phyloP scores from a whole-genome alignment of 805 yeast genomes.

The Metschnikowia rubicola region DNA sequence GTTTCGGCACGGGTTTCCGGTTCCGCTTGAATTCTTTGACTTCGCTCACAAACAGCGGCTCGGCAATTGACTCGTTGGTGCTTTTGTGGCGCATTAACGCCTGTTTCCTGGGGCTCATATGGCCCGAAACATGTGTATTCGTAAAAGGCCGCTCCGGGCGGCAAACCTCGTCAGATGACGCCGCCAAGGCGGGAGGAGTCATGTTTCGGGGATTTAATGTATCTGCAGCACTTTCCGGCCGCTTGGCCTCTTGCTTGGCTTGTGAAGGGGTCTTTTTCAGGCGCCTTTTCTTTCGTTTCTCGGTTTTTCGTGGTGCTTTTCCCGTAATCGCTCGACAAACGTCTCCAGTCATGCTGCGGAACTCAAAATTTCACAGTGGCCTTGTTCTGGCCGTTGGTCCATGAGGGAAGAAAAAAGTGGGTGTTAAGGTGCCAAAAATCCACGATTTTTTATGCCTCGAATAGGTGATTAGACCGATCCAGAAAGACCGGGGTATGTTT shows the following conservation, averaged over 20 bases:
- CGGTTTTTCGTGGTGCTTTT: slow-evolving; percentile 3
- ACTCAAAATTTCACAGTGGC: not conserved
- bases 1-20: slow-evolving; percentile 11
- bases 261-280: slow-evolving; percentile 1
- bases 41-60: slow-evolving; percentile 23
- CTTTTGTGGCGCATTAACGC: slow-evolving; percentile 37
- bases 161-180: not conserved
- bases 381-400: not conserved
- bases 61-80: slow-evolving; percentile 23
- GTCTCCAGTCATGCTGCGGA: slow-evolving; percentile 5
- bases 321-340: slow-evolving; percentile 3
- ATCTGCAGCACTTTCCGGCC: not conserved
- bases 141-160: not conserved
- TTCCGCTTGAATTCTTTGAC: slow-evolving; percentile 24
- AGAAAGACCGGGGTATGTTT: slow-evolving; percentile 5
- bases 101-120: slow-evolving; percentile 37
- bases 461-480: not conserved
- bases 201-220: not conserved
- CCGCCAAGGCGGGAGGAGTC: not conserved
- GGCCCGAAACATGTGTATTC: not conserved
- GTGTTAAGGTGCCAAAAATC: too few relatives aligned
- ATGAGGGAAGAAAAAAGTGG: not conserved
- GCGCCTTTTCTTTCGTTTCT: slow-evolving; percentile 6
- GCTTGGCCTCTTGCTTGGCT: not conserved
- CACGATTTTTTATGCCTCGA: not conserved